These are phyloP conservation scores for Herpetospermum pedunculosum DNA, from an alignment of 306 rosid species.

Conservation along the genomic window DNA sequence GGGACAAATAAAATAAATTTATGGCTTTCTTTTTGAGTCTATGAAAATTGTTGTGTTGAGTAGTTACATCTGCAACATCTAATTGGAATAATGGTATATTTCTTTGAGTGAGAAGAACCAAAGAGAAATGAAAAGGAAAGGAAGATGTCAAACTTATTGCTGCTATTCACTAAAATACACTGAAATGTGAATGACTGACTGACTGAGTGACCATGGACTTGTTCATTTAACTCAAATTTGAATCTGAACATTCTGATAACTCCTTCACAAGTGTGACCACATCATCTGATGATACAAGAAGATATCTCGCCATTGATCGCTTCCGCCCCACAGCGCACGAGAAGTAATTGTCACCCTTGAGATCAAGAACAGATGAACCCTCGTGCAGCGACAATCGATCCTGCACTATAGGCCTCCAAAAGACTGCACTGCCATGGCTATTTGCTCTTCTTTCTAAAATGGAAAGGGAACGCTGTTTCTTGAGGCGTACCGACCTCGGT, in stretches of 20 bases:
- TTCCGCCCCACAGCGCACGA: slow-evolving; percentile 73
- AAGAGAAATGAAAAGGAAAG: neutral
- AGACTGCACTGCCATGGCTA: slow-evolving; percentile 14
- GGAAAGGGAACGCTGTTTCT: slow-evolving; percentile 69
- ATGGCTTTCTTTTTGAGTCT: too few species aligned
- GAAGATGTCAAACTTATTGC: slow-evolving; percentile 1
- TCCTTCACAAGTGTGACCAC: slow-evolving; percentile 59
- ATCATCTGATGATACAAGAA: slow-evolving; percentile 48
- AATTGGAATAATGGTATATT: neutral
- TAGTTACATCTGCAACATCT: neutral
- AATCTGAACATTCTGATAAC: slow-evolving; percentile 28
- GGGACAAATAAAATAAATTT: too few species aligned
- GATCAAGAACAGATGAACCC: slow-evolving; percentile 88
- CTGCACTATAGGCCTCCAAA: slow-evolving; percentile 29
- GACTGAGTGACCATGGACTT: neutral
- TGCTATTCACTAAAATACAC: slow-evolving; percentile 4
- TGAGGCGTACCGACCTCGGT: slow-evolving; percentile 33
- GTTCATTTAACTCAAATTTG: neutral
- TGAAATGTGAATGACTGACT: too few species aligned
- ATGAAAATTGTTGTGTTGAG: too few species aligned
- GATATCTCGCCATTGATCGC: slow-evolving; percentile 70
- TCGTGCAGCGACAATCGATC: slow-evolving; percentile 43
- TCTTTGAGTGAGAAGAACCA: neutral
- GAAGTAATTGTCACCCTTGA: slow-evolving; percentile 79
- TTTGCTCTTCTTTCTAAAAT: slow-evolving; percentile 40